phyloP scores from a whole-genome alignment of 805 yeast genomes.

The Metschnikowia vanudenii region DNA sequence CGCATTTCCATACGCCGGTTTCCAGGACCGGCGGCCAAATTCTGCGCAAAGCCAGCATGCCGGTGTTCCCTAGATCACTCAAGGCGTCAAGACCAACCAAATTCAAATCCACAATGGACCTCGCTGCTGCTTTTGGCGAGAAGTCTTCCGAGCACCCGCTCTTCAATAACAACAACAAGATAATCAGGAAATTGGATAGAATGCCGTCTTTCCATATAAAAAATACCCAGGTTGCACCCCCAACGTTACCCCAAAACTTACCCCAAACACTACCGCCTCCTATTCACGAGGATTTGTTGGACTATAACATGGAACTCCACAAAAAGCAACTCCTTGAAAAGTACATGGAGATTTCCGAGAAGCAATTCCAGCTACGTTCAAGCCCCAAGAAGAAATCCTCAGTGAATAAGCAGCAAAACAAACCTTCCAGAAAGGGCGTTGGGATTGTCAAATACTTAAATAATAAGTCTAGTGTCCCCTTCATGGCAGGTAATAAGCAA shows the following conservation, averaged over 20 bases:
- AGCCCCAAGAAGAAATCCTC: slow-evolving; percentile 14
- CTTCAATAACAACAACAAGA: slow-evolving; percentile 34
- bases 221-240: background rate
- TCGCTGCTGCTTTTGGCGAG: slow-evolving; percentile 17
- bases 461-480: slow-evolving; percentile 17
- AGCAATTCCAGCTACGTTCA: slow-evolving; percentile 19
- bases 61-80: slow-evolving; percentile 18
- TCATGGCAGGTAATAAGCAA: slow-evolving; percentile 22
- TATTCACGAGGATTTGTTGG: slow-evolving; percentile 12
- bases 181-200: slow-evolving; percentile 38
- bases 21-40: slow-evolving; percentile 3
- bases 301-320: slow-evolving; percentile 20
- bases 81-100: slow-evolving; percentile 21
- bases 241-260: no score
- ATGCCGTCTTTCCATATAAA: slow-evolving; percentile 40
- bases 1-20: slow-evolving; percentile 10
- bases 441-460: slow-evolving; percentile 35
- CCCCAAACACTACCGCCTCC: background rate
- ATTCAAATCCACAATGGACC: slow-evolving; percentile 36
- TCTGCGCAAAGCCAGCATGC: slow-evolving; percentile 23
- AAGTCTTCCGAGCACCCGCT: slow-evolving; percentile 23
- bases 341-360: slow-evolving; percentile 30
- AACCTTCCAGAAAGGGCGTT: slow-evolving; percentile 15
- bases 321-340: slow-evolving; percentile 32
- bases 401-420: background rate